These are phyloP conservation scores for Cyberlindnera mississippiensis DNA, from an alignment of 805 yeast species.

Conservation along the genomic window DNA sequence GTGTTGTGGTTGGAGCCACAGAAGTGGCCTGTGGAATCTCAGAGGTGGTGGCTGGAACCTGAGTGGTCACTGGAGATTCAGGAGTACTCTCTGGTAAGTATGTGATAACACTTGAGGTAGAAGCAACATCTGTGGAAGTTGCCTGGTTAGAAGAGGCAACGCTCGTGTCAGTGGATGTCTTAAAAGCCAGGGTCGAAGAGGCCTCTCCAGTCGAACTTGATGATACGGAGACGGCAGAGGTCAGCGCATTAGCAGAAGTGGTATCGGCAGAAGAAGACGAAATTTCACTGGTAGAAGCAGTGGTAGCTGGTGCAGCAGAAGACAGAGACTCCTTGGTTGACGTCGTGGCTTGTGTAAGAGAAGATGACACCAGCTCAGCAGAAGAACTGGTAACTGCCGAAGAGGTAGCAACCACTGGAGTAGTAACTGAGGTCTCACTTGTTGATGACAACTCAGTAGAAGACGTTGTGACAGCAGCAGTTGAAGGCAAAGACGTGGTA, in stretches of 20 bases:
- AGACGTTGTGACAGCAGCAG: constrained; percentile 2
- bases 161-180: background rate
- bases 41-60: background rate
- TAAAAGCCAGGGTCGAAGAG: background rate
- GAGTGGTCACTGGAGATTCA: constrained; percentile 1
- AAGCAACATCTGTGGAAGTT: background rate
- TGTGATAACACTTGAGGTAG: background rate
- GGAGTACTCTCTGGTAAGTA: background rate
- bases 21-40: no score
- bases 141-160: background rate
- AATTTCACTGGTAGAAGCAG: no score
- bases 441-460: background rate
- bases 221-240: background rate
- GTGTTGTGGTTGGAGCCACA: no score
- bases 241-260: background rate
- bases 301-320: background rate
- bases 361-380: no score
- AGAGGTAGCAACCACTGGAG: no score
- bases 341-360: background rate
- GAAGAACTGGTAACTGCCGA: no score
- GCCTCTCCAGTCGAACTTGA: background rate
- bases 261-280: background rate
- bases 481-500: no score
- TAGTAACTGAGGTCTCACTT: no score
- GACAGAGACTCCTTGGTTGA: background rate